Evolutionary conservation across 306 rosid genomes (phyloP).

Genomic region (Sicyos edulis): DNA sequence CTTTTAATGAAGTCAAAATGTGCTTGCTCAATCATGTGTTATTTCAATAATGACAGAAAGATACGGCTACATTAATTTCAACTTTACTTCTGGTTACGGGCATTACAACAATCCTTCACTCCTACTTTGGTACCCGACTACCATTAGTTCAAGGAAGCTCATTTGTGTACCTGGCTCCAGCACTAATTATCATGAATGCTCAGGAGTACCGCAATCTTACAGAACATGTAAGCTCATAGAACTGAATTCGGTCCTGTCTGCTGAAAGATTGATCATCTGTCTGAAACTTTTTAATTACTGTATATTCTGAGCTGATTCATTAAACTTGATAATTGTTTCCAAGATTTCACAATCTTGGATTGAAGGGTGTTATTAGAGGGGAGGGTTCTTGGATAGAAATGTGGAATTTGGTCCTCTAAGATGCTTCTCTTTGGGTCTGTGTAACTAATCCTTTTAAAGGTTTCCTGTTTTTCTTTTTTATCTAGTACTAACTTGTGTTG

Average conservation of each 20-base stretch:
- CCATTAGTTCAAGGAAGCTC: constrained; percentile 99
- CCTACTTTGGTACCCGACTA: constrained; percentile 78
- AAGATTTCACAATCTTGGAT: neutral
- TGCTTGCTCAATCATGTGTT: constrained; percentile 15
- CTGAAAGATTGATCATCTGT: neutral
- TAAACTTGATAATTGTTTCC: neutral
- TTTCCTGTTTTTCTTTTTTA: neutral
- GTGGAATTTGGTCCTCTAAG: constrained; percentile 3
- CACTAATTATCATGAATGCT: constrained; percentile 68
- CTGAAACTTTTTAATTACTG: neutral
- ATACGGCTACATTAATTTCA: constrained; percentile 78
- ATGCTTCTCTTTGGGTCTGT: neutral
- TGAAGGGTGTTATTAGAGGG: neutral
- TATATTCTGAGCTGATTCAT: neutral
- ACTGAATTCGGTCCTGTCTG: neutral
- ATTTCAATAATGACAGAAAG: constrained; percentile 50
- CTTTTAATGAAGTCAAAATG: neutral
- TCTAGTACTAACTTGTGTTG: neutral
- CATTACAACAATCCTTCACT: constrained; percentile 67
- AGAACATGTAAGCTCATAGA: constrained; percentile 58
- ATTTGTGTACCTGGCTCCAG: constrained; percentile 86
- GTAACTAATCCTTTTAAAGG: neutral
- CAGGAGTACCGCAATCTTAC: constrained; percentile 73
- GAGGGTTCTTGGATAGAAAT: neutral
- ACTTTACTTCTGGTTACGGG: constrained; percentile 90